A percentile compares a stretch with the other conserved stretches of the same genome.
These are phyloP conservation scores for Torulaspora microellipsoides DNA, from an alignment of 805 yeast genomes.

Conservation along the genomic window DNA sequence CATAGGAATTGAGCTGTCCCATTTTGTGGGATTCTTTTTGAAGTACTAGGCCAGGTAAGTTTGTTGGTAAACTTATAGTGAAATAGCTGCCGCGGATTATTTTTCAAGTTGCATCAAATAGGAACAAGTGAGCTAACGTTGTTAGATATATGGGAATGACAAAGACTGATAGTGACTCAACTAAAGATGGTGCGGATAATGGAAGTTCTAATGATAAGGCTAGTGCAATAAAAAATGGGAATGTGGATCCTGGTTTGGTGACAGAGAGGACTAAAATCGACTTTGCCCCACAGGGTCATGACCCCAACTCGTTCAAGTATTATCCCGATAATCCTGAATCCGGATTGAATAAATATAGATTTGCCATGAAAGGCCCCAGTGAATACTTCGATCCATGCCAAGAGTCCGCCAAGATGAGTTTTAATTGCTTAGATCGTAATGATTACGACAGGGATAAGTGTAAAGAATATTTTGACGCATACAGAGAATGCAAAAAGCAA, in stretches of 20 bases:
- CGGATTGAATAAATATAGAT: constrained; percentile 59
- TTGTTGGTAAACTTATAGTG: too few species aligned
- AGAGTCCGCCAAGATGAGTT: constrained; percentile 81
- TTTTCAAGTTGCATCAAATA: too few species aligned
- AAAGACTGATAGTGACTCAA: too few species aligned
- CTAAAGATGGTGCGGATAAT: too few species aligned
- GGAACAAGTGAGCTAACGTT: too few species aligned
- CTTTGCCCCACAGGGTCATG: constrained; percentile 20
- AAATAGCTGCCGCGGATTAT: too few species aligned
- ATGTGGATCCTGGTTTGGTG: not conserved
- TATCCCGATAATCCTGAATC: constrained; percentile 85
- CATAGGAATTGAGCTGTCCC: too few species aligned
- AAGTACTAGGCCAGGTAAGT: too few species aligned
- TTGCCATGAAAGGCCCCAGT: constrained; percentile 72
- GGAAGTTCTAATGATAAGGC: not conserved
- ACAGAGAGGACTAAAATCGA: constrained; percentile 20
- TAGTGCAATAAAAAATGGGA: not conserved
- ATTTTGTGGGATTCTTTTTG: too few species aligned
- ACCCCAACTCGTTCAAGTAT: constrained; percentile 24
- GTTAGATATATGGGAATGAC: too few species aligned
- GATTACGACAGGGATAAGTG: constrained; percentile 64
- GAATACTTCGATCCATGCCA: constrained; percentile 91
- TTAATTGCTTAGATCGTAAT: constrained; percentile 76
- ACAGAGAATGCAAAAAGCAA: constrained; percentile 82
- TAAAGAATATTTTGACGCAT: constrained; percentile 84